Evolutionary conservation across 176 grass and related monocot species (phyloP).

Genomic region (Oryza glumipatula): DNA sequence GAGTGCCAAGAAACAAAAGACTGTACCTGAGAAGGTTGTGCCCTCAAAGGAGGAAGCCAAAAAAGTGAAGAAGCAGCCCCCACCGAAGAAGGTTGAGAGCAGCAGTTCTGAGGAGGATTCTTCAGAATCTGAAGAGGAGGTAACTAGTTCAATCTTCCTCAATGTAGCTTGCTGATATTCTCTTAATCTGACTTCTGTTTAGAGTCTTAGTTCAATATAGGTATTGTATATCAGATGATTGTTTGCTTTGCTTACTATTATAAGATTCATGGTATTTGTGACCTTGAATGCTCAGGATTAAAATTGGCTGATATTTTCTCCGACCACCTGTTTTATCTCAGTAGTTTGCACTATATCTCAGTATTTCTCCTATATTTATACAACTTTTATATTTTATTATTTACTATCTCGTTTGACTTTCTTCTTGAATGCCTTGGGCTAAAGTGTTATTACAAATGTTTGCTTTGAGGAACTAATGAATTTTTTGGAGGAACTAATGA

Average conservation of each 20-base stretch:
- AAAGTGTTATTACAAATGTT: neutral
- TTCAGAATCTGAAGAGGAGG: slow-evolving; percentile 81
- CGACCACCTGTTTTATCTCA: neutral
- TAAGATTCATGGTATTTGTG: neutral
- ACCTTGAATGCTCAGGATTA: neutral
- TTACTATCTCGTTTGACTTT: neutral
- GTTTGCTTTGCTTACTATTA: neutral
- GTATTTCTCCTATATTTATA: neutral
- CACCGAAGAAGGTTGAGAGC: slow-evolving; percentile 62
- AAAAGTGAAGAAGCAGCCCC: slow-evolving; percentile 55
- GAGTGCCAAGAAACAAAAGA: slow-evolving; percentile 75
- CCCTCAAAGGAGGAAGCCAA: slow-evolving; percentile 9
- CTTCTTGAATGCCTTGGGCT: neutral
- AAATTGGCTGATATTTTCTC: neutral
- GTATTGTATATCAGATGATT: slow-evolving; percentile 24
- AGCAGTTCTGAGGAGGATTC: slow-evolving; percentile 73
- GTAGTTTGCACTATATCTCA: neutral
- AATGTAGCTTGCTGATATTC: neutral
- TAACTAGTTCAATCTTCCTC: slow-evolving; percentile 3
- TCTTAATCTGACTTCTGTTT: neutral
- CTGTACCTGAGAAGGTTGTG: slow-evolving; percentile 27
- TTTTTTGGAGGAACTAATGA: neutral
- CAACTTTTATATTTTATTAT: neutral
- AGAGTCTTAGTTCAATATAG: neutral
- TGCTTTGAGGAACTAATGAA: neutral